Conservation (phyloP, 768 basidiomycete species). For the Suillus decipiens region DNA sequence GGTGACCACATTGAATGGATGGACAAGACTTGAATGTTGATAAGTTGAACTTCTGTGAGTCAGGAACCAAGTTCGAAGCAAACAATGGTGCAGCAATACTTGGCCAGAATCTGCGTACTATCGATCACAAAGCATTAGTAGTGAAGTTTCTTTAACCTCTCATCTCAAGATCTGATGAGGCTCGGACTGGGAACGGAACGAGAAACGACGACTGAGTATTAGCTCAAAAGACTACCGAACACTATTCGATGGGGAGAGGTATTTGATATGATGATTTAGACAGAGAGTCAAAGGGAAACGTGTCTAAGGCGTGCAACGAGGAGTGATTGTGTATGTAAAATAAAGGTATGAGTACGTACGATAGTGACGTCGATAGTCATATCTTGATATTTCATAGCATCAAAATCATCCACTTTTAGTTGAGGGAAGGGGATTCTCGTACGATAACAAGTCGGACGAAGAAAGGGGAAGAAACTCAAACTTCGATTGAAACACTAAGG, state of each 20-base stretch:
- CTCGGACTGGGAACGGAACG: too few species aligned
- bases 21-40: neutral
- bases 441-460: conserved; percentile 6
- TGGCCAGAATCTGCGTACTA: neutral
- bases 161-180: too few species aligned
- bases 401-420: neutral
- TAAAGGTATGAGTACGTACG: too few species aligned
- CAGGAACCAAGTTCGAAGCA: neutral
- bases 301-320: too few species aligned
- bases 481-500: neutral
- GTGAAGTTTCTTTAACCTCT: neutral
- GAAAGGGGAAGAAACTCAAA: neutral
- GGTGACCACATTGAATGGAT: neutral
- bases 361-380: too few species aligned
- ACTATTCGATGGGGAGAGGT: too few species aligned
- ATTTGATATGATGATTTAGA: too few species aligned
- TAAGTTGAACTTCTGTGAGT: neutral
- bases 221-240: too few species aligned
- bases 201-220: too few species aligned
- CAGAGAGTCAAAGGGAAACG: too few species aligned
- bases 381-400: neutral
- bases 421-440: neutral
- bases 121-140: neutral
- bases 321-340: too few species aligned
- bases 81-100: neutral